phyloP scores from a whole-genome alignment of 106 monocot species.

The Dioscorea dumetorum region DNA sequence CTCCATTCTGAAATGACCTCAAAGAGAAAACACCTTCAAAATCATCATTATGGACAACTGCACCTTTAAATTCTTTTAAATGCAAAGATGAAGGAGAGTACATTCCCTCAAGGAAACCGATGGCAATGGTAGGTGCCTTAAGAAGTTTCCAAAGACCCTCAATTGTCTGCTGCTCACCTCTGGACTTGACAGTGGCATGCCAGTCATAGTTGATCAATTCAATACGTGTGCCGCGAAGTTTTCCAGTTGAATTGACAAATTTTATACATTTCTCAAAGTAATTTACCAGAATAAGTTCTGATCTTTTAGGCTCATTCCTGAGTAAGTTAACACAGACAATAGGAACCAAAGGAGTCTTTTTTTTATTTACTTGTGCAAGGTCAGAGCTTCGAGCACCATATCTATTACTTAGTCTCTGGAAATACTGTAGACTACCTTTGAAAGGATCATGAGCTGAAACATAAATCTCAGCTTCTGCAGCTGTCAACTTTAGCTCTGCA shows the following conservation, averaged over 20 bases:
- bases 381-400: constrained; percentile 50
- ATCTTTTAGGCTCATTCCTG: constrained; percentile 67
- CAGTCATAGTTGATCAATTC: constrained; percentile 97
- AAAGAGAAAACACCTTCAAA: constrained; percentile 73
- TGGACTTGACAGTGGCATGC: constrained; percentile 82
- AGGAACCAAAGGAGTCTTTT: constrained; percentile 67
- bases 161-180: constrained; percentile 86
- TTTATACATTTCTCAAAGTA: constrained; percentile 76
- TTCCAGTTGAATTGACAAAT: constrained; percentile 45
- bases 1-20: constrained; percentile 82
- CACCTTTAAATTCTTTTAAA: constrained; percentile 52
- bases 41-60: constrained; percentile 43
- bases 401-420: constrained; percentile 81
- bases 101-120: constrained; percentile 85
- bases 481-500: constrained; percentile 79
- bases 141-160: constrained; percentile 88
- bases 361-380: constrained; percentile 37
- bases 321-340: constrained; percentile 94
- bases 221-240: constrained; percentile 61
- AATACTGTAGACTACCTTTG: constrained; percentile 74
- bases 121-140: constrained; percentile 61
- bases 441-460: constrained; percentile 87
- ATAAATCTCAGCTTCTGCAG: constrained; percentile 96
- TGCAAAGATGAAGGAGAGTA: constrained; percentile 44
- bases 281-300: constrained; percentile 80